These are phyloP conservation scores for Albizia julibrissin DNA, from an alignment of 306 rosid genomes.

Conservation along the genomic window DNA sequence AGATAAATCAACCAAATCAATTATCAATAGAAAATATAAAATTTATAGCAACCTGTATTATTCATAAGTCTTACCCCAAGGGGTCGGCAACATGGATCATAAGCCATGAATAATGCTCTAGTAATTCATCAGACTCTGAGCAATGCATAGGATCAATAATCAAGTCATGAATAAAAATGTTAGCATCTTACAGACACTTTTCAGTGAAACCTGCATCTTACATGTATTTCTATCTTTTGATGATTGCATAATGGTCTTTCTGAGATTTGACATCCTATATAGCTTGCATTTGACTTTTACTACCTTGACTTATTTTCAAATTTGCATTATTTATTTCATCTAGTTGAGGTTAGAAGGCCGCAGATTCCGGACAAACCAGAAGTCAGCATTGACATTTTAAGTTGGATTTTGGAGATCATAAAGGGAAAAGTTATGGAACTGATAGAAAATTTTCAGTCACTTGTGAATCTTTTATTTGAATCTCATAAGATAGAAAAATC, in stretches of 20 bases:
- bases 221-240: not conserved
- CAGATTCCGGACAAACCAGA: constrained; percentile 37
- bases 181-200: not conserved
- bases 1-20: not conserved
- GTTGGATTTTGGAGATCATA: constrained; percentile 50
- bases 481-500: constrained; percentile 29
- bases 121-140: not conserved
- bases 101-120: not conserved
- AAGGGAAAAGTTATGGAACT: constrained; percentile 54
- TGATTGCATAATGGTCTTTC: not conserved
- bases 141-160: not conserved
- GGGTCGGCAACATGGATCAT: not conserved
- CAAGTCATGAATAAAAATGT: not conserved
- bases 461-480: constrained; percentile 47
- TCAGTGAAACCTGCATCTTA: not conserved
- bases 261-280: not conserved
- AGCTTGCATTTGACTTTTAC: not conserved
- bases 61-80: not conserved
- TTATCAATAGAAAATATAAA: not conserved
- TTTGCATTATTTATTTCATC: constrained; percentile 14
- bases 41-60: not conserved
- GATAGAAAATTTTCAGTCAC: constrained; percentile 49
- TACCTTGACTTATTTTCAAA: not conserved
- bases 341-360: constrained; percentile 39
- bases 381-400: constrained; percentile 31